Evolutionary conservation across 1,139 yeast species (phyloP).

Genomic region (Nakaseomyces glabratus): DNA sequence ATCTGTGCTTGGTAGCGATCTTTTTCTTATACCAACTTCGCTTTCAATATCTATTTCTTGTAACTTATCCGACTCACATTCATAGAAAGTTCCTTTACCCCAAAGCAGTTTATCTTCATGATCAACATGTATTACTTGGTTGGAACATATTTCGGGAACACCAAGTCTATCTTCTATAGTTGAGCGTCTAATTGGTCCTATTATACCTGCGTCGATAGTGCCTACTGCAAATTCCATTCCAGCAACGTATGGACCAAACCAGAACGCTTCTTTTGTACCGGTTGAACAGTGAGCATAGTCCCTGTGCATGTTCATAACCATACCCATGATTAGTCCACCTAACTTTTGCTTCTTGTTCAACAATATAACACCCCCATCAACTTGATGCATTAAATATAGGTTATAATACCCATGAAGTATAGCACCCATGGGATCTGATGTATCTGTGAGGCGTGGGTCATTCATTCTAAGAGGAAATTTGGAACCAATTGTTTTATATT

Average conservation of each 20-base stretch:
- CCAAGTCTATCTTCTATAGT: background rate
- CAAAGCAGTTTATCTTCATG: constrained; percentile 43
- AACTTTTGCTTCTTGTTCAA: constrained; percentile 38
- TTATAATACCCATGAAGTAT: constrained; percentile 7
- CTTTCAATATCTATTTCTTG: too few species aligned
- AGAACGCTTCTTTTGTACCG: constrained; percentile 60
- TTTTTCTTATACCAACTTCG: too few species aligned
- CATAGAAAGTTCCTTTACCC: too few species aligned
- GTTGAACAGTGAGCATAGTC: constrained; percentile 38
- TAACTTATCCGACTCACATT: too few species aligned
- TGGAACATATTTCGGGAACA: constrained; percentile 41
- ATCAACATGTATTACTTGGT: constrained; percentile 59
- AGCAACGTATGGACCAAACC: constrained; percentile 47
- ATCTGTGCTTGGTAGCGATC: too few species aligned
- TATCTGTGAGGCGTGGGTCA: constrained; percentile 9
- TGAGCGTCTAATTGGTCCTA: constrained; percentile 18
- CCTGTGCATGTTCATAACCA: constrained; percentile 36
- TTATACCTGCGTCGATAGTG: constrained; percentile 21
- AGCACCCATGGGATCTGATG: background rate
- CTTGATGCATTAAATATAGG: constrained; percentile 35
- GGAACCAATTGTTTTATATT: constrained; percentile 18
- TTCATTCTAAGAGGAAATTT: constrained; percentile 20
- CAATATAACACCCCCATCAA: constrained; percentile 47
- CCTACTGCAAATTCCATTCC: constrained; percentile 42
- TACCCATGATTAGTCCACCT: constrained; percentile 37